Percentiles rank a stretch among this genome's conserved stretches.
phyloP scores from a whole-genome alignment of 139 green algal genomes.

The Diplosphaera chodatii region DNA sequence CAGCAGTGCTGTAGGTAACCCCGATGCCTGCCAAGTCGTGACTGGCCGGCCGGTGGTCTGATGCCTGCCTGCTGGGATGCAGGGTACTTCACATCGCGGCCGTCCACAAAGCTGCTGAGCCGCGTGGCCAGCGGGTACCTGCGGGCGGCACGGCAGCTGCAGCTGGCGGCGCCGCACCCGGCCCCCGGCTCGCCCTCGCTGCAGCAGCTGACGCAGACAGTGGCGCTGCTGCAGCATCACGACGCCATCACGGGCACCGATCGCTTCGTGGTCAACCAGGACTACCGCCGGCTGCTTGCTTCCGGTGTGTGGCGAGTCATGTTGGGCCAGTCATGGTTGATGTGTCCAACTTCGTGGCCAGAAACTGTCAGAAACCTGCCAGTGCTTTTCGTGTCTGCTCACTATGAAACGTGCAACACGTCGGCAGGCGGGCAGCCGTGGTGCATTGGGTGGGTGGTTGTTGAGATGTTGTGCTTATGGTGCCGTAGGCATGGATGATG shows the following conservation, averaged over 20 bases:
- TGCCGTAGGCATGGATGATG: neutral
- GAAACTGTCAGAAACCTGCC: too few relatives aligned
- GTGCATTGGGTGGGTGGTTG: too few relatives aligned
- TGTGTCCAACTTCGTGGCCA: too few relatives aligned
- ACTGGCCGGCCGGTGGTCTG: too few relatives aligned
- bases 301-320: slow-evolving; percentile 17
- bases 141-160: slow-evolving; percentile 69
- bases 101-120: slow-evolving; percentile 68
- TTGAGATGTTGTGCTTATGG: too few relatives aligned
- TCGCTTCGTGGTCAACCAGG: slow-evolving; percentile 76
- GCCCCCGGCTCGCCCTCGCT: neutral
- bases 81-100: slow-evolving; percentile 73
- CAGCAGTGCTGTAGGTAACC: too few relatives aligned
- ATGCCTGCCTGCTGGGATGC: too few relatives aligned
- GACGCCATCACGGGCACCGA: slow-evolving; percentile 79
- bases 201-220: slow-evolving; percentile 21
- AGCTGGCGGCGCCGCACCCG: slow-evolving; percentile 14
- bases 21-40: too few relatives aligned
- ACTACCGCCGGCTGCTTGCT: slow-evolving; percentile 63
- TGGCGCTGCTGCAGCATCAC: slow-evolving; percentile 76
- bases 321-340: too few relatives aligned
- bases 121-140: slow-evolving; percentile 45
- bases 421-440: too few relatives aligned
- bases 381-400: too few relatives aligned
- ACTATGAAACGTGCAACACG: neutral